phyloP scores from a whole-genome alignment of 2,329 filamentous ascomycete genomes.

The Zopfia rhizophila region DNA sequence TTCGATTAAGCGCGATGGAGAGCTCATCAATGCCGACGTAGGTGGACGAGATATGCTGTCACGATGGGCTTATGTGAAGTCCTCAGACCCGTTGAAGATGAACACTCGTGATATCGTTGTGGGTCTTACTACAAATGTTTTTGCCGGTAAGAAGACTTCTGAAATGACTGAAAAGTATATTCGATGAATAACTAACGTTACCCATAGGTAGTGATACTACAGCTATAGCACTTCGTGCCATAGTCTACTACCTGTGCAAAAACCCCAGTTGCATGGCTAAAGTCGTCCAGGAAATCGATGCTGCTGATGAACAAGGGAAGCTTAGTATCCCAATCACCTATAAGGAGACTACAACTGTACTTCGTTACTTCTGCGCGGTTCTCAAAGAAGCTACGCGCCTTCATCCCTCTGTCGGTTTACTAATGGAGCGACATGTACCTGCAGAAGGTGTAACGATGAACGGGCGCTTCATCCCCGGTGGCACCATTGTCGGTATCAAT shows the following conservation, averaged over 20 bases:
- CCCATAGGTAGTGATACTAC: slow-evolving; percentile 52
- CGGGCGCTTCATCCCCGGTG: slow-evolving; percentile 39
- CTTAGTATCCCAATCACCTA: slow-evolving; percentile 26
- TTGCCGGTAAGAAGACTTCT: slow-evolving; percentile 37
- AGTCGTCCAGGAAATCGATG: slow-evolving; percentile 16
- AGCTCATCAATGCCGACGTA: slow-evolving; percentile 41
- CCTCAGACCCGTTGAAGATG: no score
- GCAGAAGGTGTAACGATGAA: slow-evolving; percentile 30
- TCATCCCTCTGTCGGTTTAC: slow-evolving; percentile 44
- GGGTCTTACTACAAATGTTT: no score
- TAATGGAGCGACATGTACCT: slow-evolving; percentile 31
- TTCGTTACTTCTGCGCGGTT: slow-evolving; percentile 56
- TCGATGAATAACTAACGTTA: slow-evolving; percentile 17
- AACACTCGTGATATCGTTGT: no score
- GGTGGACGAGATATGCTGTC: slow-evolving; percentile 43
- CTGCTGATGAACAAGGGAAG: slow-evolving; percentile 10
- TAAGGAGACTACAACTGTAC: slow-evolving; percentile 21
- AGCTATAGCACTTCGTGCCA: slow-evolving; percentile 43
- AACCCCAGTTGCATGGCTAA: slow-evolving; percentile 1
- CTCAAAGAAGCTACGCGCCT: slow-evolving; percentile 58
- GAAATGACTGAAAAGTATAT: slow-evolving; percentile 44
- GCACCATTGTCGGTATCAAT: slow-evolving; percentile 57
- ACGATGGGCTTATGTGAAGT: no score
- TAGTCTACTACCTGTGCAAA: slow-evolving; percentile 44
- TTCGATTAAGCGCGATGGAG: no score